phyloP scores from a whole-genome alignment of 2,329 filamentous ascomycete genomes.

The Fusarium penzigii region DNA sequence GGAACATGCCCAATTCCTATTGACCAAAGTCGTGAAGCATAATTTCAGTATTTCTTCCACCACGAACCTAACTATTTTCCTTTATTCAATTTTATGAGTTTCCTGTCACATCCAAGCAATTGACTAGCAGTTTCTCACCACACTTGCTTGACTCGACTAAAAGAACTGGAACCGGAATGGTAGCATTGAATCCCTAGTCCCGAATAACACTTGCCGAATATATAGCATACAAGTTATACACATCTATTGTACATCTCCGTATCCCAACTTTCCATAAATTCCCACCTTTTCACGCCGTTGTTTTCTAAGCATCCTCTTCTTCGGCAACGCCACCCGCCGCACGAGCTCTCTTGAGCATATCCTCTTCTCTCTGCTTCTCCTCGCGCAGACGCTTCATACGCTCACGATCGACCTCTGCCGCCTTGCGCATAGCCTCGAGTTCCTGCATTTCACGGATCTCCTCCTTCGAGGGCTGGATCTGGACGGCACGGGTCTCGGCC shows the following conservation, averaged over 20 bases:
- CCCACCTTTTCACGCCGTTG: background rate
- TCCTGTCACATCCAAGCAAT: too few relatives aligned
- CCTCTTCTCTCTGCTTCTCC: constrained; percentile 63
- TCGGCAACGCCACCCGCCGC: constrained; percentile 40
- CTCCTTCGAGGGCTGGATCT: constrained; percentile 57
- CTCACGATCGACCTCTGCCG: constrained; percentile 55
- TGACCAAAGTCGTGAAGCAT: too few relatives aligned
- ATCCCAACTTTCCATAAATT: background rate
- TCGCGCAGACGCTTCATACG: constrained; percentile 53
- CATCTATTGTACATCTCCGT: constrained; percentile 32
- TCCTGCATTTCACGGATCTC: constrained; percentile 60
- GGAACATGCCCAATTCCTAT: too few relatives aligned
- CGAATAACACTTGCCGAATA: constrained; percentile 30
- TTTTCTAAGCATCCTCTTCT: constrained; percentile 31
- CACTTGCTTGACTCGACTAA: too few relatives aligned
- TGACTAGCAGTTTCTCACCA: too few relatives aligned
- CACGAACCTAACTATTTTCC: too few relatives aligned
- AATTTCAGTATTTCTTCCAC: too few relatives aligned
- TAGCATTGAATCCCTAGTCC: constrained; percentile 22
- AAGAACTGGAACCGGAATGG: background rate
- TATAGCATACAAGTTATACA: constrained; percentile 28
- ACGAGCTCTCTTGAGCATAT: constrained; percentile 43
- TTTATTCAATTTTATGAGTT: too few relatives aligned
- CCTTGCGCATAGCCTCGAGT: constrained; percentile 54
- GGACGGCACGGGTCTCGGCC: constrained; percentile 59